These are phyloP conservation scores for Graphilbum sp. DNA, from an alignment of 2,329 filamentous ascomycete species.

Conservation along the genomic window DNA sequence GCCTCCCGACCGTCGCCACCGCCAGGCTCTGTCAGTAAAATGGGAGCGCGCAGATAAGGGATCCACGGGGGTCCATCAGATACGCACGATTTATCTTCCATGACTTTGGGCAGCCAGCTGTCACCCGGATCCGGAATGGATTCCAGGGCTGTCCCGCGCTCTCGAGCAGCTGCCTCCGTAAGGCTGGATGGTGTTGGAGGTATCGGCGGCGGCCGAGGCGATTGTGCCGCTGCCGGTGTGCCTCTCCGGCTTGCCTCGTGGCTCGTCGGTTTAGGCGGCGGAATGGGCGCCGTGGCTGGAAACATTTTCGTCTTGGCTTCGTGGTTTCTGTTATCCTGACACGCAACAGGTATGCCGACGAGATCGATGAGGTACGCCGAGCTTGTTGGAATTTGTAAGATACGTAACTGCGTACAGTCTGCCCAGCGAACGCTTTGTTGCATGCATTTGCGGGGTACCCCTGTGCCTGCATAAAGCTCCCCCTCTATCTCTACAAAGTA, in stretches of 20 bases:
- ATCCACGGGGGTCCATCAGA: neutral
- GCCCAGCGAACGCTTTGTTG: neutral
- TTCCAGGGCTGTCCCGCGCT: constrained; percentile 15
- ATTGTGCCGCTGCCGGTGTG: constrained; percentile 38
- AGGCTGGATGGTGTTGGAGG: constrained; percentile 6
- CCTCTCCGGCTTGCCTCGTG: constrained; percentile 51
- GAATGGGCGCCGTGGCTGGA: constrained; percentile 44
- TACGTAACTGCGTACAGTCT: no score
- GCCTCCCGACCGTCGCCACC: no score
- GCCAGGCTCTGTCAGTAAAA: no score
- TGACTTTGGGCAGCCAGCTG: constrained; percentile 59
- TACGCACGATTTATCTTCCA: constrained; percentile 69
- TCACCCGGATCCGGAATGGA: constrained; percentile 42
- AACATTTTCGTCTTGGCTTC: constrained; percentile 16
- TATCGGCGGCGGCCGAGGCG: constrained; percentile 25
- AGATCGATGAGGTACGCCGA: no score
- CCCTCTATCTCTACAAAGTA: no score
- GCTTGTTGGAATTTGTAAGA: no score
- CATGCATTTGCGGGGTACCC: neutral
- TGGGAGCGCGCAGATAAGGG: neutral
- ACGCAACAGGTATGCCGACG: no score
- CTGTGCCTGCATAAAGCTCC: neutral
- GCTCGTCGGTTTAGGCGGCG: constrained; percentile 55
- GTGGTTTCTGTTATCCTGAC: no score
- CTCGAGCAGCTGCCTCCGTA: constrained; percentile 14